phyloP scores from a whole-genome alignment of 306 rosid species.

The Rosa chinensis region DNA sequence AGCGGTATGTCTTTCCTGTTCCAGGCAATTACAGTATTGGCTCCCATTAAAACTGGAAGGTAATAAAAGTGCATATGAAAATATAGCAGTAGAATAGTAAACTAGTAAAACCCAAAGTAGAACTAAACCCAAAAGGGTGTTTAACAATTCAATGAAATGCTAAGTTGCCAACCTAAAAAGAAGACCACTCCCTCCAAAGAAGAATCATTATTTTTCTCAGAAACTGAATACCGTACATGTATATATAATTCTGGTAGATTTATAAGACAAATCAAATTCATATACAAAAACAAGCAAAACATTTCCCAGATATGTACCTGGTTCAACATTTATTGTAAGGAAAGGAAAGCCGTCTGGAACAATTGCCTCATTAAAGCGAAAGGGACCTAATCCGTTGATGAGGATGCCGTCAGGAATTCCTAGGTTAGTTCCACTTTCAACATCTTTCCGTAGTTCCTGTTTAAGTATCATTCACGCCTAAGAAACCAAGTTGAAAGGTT shows the following conservation, averaged over 20 bases:
- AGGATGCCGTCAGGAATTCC: constrained; percentile 84
- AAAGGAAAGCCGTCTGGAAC: constrained; percentile 63
- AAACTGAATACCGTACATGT: neutral
- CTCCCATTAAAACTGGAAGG: constrained; percentile 3
- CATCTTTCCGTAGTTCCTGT: constrained; percentile 71
- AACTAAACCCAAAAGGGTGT: neutral
- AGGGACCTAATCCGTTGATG: constrained; percentile 82
- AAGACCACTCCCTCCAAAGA: neutral
- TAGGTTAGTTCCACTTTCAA: constrained; percentile 60
- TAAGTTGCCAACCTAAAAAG: neutral
- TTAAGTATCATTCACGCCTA: constrained; percentile 29
- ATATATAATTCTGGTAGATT: neutral
- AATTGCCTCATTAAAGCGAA: constrained; percentile 58
- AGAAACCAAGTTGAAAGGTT: constrained; percentile 18
- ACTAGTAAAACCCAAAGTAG: neutral
- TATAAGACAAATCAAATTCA: neutral
- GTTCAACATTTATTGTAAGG: constrained; percentile 70
- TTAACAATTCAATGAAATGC: neutral
- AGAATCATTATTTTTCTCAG: neutral
- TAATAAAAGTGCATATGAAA: constrained; percentile 4
- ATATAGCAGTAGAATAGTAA: neutral
- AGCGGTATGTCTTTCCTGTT: constrained; percentile 77
- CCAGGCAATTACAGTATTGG: constrained; percentile 24
- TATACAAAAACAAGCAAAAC: neutral
- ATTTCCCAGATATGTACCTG: constrained; percentile 48